Conservation (phyloP, 129 eudicot genomes). For the Tanacetum coccineum region DNA sequence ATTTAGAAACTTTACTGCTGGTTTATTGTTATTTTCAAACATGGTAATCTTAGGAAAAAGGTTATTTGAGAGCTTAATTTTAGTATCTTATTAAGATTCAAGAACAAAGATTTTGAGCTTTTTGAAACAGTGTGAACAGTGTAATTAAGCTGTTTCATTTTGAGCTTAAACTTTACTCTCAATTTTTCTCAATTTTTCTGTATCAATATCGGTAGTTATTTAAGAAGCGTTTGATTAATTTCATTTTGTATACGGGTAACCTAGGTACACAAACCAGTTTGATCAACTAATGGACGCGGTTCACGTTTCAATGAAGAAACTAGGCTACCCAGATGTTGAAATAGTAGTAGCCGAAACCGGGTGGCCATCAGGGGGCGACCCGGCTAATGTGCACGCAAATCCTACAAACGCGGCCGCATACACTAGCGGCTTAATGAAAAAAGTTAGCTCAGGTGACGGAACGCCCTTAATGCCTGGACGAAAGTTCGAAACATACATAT, state of each 20-base stretch:
- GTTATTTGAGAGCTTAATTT: too few relatives aligned
- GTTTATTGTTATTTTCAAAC: too few relatives aligned
- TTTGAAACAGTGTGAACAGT: too few relatives aligned
- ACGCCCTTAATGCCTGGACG: constrained; percentile 88
- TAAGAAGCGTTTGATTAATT: not conserved
- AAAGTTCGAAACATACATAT: constrained; percentile 77
- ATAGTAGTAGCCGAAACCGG: constrained; percentile 91
- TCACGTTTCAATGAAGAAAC: constrained; percentile 57
- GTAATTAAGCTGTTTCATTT: too few relatives aligned
- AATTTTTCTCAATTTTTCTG: too few relatives aligned
- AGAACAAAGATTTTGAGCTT: not conserved
- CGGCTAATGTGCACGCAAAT: constrained; percentile 47
- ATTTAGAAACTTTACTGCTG: too few relatives aligned
- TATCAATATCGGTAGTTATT: too few relatives aligned
- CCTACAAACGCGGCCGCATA: constrained; percentile 59
- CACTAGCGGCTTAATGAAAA: constrained; percentile 62
- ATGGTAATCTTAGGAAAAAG: too few relatives aligned
- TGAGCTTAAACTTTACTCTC: too few relatives aligned
- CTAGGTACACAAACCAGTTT: constrained; percentile 66
- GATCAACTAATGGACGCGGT: constrained; percentile 75
- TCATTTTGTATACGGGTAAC: not conserved
- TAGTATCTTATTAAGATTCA: too few relatives aligned
- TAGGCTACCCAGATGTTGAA: constrained; percentile 69
- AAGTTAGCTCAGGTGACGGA: constrained; percentile 49
- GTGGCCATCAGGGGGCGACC: constrained; percentile 78